Conservation (phyloP, 495 filamentous ascomycete species). For the Pseudevernia furfuracea region DNA sequence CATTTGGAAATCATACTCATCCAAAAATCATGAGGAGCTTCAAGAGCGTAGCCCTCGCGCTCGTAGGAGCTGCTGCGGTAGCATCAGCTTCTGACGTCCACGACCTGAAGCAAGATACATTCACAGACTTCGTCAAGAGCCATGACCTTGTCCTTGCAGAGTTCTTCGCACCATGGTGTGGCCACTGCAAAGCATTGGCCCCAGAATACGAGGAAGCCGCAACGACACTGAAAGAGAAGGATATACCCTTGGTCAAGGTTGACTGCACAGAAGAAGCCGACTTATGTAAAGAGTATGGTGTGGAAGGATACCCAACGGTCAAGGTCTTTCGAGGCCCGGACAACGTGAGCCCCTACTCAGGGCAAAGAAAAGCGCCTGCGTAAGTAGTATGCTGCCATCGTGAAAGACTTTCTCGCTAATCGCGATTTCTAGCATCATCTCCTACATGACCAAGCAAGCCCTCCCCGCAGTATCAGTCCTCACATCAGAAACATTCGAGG, state of each 20-base stretch:
- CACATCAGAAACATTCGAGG: constrained; percentile 70
- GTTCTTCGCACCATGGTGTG: constrained; percentile 99
- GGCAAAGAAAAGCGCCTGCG: constrained; percentile 85
- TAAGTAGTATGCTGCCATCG: constrained; percentile 40
- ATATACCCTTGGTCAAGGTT: constrained; percentile 85
- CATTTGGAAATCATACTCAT: neutral
- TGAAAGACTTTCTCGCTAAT: neutral
- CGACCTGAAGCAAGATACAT: constrained; percentile 76
- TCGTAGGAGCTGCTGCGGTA: constrained; percentile 52
- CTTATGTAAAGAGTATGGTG: constrained; percentile 79
- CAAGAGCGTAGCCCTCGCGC: constrained; percentile 48
- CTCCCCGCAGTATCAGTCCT: constrained; percentile 84
- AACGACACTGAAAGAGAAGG: constrained; percentile 88
- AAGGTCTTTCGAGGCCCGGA: constrained; percentile 98
- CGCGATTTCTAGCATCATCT: constrained; percentile 61
- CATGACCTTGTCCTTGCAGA: constrained; percentile 89
- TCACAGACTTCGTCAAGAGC: constrained; percentile 73
- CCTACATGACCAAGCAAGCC: constrained; percentile 98
- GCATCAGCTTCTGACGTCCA: constrained; percentile 76
- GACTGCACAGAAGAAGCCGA: constrained; percentile 94
- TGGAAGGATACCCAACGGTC: constrained; percentile 95
- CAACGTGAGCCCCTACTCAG: constrained; percentile 71
- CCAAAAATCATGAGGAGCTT: constrained; percentile 49
- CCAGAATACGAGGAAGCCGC: constrained; percentile 92
- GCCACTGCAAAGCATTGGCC: constrained; percentile 93